Conservation (phyloP, 164 flowering plant genomes). For the Kalanchoe fedtschenkoi region DNA sequence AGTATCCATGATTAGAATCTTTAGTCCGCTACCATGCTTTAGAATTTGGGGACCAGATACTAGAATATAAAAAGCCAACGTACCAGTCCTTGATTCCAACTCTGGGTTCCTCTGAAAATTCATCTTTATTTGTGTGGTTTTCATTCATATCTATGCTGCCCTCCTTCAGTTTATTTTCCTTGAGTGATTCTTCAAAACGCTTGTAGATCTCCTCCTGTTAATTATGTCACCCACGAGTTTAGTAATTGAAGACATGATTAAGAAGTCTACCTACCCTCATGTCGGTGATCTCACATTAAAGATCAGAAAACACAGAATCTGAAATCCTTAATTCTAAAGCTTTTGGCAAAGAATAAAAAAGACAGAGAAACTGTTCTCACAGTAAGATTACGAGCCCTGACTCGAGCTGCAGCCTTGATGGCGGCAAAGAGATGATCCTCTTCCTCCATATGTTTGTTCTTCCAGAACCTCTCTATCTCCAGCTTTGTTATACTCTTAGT, state of each 20-base stretch:
- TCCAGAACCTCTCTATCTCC: conserved; percentile 68
- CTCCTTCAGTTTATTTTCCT: too few relatives aligned
- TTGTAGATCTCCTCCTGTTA: conserved; percentile 51
- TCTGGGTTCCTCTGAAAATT: conserved; percentile 26
- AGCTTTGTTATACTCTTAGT: conserved; percentile 41
- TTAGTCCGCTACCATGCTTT: too few relatives aligned
- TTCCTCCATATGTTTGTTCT: conserved; percentile 46
- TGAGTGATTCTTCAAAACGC: conserved; percentile 40
- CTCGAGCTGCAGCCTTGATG: conserved; percentile 70
- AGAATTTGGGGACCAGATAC: not conserved
- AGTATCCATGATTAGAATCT: not conserved
- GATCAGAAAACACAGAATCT: not conserved
- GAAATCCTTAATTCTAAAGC: not conserved
- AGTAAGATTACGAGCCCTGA: conserved; percentile 45
- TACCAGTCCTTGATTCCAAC: conserved; percentile 78
- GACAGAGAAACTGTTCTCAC: conserved; percentile 17
- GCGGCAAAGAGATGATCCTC: conserved; percentile 74
- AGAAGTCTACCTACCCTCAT: not conserved
- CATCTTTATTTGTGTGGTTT: not conserved
- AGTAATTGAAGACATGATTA: conserved; percentile 1
- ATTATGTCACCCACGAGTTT: not conserved
- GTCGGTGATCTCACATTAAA: too few relatives aligned
- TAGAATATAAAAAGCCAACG: conserved; percentile 8
- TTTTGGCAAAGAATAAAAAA: not conserved
- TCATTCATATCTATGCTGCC: conserved; percentile 4